Evolutionary conservation across 345 rosid species (phyloP), one percentile per base, ranked within the genome.

Genomic region (Melaleuca quinquenervia): DNA sequence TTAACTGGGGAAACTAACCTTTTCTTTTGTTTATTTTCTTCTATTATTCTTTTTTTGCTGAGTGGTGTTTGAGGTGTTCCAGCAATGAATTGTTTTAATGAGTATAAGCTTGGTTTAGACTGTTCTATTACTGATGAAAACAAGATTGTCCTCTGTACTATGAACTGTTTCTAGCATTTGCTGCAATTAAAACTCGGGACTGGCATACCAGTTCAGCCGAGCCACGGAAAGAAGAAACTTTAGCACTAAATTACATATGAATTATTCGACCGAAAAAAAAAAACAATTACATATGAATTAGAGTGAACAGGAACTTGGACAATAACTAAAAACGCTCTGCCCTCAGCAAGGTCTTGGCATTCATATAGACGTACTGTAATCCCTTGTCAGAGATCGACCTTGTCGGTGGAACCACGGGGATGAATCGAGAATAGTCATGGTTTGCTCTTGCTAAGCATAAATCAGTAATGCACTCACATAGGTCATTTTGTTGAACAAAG

Each of bases 371-470:
- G 86, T 82, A 89, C 88, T 93, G 88, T 50, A 85, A 86, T 64
- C 84, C 84, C 60, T 90, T 89, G 45, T 83, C 50, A 26, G 90
- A 90, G 60, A 86, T 53, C 45, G 94, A 87, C 21, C 83, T 83
- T 6, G 85, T 75, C 5, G 91, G 90, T 20, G 48, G 21, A 36
- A 29, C 62, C 32, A 58, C 56, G 9, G 92, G 93, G 76, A 88
- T 84, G 88, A 94, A 93, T 53, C 97, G 98, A 20, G 86, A 70
- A 84, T 93, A 94, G 82, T 85, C 84, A 15, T 86, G 87, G 84
- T 89, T 93, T 83, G 87, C 80, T 90, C 95, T 95, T 64, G 91
- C 89, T 50, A 89, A 82, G 91, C 95, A 94, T 86, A 95, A 84
- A 45, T 87, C 83, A 24, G 86, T 89, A 32, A 91, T 90, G 83